These are phyloP conservation scores for Debaryomyces prosopidis DNA, from an alignment of 805 yeast genomes.

Conservation along the genomic window DNA sequence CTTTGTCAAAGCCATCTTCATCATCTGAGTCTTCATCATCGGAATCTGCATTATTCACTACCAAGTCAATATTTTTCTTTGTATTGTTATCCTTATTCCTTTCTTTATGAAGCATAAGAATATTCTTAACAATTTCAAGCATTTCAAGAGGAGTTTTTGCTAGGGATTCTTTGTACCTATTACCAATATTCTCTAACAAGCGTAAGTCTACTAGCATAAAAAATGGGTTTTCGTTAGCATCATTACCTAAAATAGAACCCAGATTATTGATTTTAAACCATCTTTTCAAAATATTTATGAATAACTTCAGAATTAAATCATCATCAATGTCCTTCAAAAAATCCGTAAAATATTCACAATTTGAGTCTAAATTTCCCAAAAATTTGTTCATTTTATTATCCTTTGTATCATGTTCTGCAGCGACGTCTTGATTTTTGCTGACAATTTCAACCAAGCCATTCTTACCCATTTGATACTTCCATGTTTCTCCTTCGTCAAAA, in stretches of 20 bases:
- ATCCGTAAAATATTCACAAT: conserved; percentile 28
- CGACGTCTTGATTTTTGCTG: conserved; percentile 1
- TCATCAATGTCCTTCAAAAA: conserved; percentile 54
- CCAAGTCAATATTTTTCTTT: conserved; percentile 33
- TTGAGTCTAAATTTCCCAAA: conserved; percentile 26
- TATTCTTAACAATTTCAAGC: conserved; percentile 39
- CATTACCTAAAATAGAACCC: conserved; percentile 13
- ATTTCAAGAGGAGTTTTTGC: conserved; percentile 59
- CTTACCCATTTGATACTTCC: conserved; percentile 46
- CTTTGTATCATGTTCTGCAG: conserved; percentile 7
- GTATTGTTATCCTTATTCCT: conserved; percentile 30
- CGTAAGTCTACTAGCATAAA: conserved; percentile 58
- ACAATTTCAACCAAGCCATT: conserved; percentile 36
- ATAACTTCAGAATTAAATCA: conserved; percentile 43
- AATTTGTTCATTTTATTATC: conserved; percentile 30
- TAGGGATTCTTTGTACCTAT: conserved; percentile 55
- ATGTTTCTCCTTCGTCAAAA: conserved; percentile 27
- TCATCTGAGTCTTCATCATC: conserved; percentile 29
- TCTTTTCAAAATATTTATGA: conserved; percentile 53
- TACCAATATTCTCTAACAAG: conserved; percentile 61
- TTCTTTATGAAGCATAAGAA: background rate
- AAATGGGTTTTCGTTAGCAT: conserved; percentile 49
- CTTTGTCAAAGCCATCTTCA: conserved; percentile 26
- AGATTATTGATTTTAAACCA: conserved; percentile 48
- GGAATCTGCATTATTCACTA: conserved; percentile 7